Conservation (phyloP, 768 basidiomycete genomes). For the Boletus edulis region DNA sequence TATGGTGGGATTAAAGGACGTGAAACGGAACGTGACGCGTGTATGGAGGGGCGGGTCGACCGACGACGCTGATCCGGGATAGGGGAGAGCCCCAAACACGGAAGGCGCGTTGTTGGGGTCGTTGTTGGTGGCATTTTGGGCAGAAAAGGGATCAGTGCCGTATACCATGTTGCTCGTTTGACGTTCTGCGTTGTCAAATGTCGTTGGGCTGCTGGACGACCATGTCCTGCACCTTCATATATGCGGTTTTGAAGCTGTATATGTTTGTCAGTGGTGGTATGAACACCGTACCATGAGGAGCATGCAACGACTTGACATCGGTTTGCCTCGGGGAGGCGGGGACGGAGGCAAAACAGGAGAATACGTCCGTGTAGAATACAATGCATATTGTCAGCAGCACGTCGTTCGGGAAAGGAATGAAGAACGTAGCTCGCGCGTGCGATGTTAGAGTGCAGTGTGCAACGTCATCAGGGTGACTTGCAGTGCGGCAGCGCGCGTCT, state of each 20-base stretch:
- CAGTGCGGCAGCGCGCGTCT: neutral
- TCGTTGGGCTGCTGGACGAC: neutral
- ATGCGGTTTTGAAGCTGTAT: conserved; percentile 17
- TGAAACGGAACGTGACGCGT: conserved; percentile 47
- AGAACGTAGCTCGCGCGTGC: neutral
- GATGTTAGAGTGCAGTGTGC: conserved; percentile 3
- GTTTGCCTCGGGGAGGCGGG: neutral
- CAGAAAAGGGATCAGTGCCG: conserved; percentile 28
- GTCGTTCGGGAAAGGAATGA: neutral
- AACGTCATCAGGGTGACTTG: neutral
- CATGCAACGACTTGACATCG: neutral
- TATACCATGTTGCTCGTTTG: conserved; percentile 17
- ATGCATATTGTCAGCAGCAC: neutral
- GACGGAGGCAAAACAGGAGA: neutral
- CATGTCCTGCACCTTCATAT: conserved; percentile 7
- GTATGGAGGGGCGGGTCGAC: conserved; percentile 28
- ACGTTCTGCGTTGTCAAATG: neutral
- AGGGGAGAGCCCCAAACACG: conserved; percentile 63
- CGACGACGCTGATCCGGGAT: conserved; percentile 34
- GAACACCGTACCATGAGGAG: neutral
- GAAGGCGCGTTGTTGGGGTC: conserved; percentile 38
- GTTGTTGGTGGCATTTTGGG: conserved; percentile 21
- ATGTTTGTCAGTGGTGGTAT: neutral
- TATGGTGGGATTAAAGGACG: conserved; percentile 47
- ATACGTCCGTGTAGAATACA: neutral